Evolutionary conservation across 1,139 yeast genomes (phyloP), one percentile per base, ranked within the genome.

Genomic region (Debaryomyces subglobosus): DNA sequence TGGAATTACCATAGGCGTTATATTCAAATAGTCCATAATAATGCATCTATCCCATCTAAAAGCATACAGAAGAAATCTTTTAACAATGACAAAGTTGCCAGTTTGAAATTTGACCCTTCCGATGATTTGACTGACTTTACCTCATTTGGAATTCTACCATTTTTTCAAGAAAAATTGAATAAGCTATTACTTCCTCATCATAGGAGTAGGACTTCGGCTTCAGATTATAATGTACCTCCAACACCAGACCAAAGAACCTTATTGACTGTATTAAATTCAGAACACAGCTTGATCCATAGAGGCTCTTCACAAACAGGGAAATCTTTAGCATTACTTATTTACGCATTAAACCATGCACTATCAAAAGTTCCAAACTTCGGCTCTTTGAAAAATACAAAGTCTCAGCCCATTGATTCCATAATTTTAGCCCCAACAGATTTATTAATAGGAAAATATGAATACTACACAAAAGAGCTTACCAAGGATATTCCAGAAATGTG

Each of bases 401-500:
- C 52, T 52, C 2, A 48, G 23, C 33, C 53, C 8, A 51, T 59
- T 4, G 65, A 65, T 39, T 52, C 62, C 21, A 47, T 68, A 3
- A 60, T 69, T 23, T 35, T 70, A 4, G 72, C 65, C 1, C 72
- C 74, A 2, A 65, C 70, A 8, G 61, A 60, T 34, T 58, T 53
- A 7, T 33, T 62, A 39, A 60, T 69, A 9, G 52, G 55, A 15
- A 57, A 59, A 43, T 69, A 66, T 45, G 48, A 53, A 33, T 23
- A 46, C 5, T 53, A 57, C 47, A 45, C 60, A 5, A 25, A 36
- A 5, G 30, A 33, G 9, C 46, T 68, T 27, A 49, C 57, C 3
- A 34, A 53, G 18, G 64, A 58, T 12, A 53, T 64, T 12, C 64
- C 68, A 1, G 46, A 49, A 5, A 45, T 60, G 6, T 67, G 72